Percentiles rank a stretch among this genome's conserved stretches.
phyloP scores from a whole-genome alignment of 2,329 filamentous ascomycete species.

The Teratosphaeria viscida region DNA sequence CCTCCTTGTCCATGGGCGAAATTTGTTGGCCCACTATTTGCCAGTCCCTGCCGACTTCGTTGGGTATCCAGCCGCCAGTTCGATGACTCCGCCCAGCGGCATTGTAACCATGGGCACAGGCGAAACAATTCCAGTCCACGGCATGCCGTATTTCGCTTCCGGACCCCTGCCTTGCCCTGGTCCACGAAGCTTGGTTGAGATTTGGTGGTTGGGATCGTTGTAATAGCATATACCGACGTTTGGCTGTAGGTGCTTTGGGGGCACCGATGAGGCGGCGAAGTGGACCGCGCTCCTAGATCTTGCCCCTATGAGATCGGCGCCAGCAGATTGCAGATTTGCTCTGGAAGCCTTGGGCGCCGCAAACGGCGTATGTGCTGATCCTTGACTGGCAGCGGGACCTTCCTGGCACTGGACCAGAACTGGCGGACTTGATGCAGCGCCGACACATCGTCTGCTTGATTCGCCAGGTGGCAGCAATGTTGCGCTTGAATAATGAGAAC shows the following conservation, averaged over 20 bases:
- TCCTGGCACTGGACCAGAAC: too few species aligned
- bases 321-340: not conserved
- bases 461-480: too few species aligned
- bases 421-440: too few species aligned
- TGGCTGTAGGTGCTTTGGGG: not conserved
- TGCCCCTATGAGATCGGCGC: not conserved
- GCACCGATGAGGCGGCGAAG: not conserved
- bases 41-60: not conserved
- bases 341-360: not conserved
- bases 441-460: too few species aligned
- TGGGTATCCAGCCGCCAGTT: conserved; percentile 4
- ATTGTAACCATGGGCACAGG: conserved; percentile 4
- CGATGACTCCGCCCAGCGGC: conserved; percentile 8
- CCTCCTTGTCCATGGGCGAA: not conserved
- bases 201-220: conserved; percentile 1
- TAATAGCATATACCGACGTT: not conserved
- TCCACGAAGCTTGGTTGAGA: not conserved
- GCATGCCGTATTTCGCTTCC: not conserved
- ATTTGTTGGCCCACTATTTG: not conserved
- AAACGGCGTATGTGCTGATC: too few species aligned
- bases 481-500: too few species aligned
- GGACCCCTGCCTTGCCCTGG: not conserved
- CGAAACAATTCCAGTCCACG: conserved; percentile 1
- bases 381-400: too few species aligned
- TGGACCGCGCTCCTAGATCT: not conserved